phyloP scores from a whole-genome alignment of 257 asterid species.

The Voacanga thouarsii region DNA sequence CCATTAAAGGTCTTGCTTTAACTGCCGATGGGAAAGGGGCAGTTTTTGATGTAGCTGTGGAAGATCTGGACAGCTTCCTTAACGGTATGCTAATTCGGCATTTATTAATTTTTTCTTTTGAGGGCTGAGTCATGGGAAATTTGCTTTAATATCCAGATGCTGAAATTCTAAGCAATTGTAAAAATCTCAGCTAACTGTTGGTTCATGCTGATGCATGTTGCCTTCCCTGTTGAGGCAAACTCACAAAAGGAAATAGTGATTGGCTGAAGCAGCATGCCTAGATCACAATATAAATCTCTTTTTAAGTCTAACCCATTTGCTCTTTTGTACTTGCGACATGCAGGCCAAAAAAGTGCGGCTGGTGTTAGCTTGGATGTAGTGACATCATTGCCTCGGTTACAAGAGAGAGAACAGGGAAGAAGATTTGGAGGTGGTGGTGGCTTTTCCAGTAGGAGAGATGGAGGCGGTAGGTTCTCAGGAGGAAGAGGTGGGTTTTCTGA shows the following conservation, averaged over 20 bases:
- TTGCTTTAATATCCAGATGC: background rate
- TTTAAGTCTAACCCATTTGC: background rate
- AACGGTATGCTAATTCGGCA: conserved; percentile 42
- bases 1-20: conserved; percentile 78
- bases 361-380: conserved; percentile 69
- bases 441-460: conserved; percentile 28
- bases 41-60: conserved; percentile 73
- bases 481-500: conserved; percentile 38
- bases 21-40: conserved; percentile 94
- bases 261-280: background rate
- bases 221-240: background rate
- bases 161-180: background rate
- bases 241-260: background rate
- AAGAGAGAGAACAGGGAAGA: conserved; percentile 58
- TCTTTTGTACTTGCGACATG: background rate
- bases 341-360: conserved; percentile 61
- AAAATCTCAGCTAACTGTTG: background rate
- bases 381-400: conserved; percentile 56
- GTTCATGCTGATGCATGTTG: background rate
- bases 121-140: background rate
- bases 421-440: conserved; percentile 59
- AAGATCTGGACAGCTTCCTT: conserved; percentile 64
- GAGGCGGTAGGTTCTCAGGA: conserved; percentile 33
- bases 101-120: background rate
- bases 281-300: no score